phyloP scores from a whole-genome alignment of 2,329 filamentous ascomycete genomes.

The Aspergillus sp. region DNA sequence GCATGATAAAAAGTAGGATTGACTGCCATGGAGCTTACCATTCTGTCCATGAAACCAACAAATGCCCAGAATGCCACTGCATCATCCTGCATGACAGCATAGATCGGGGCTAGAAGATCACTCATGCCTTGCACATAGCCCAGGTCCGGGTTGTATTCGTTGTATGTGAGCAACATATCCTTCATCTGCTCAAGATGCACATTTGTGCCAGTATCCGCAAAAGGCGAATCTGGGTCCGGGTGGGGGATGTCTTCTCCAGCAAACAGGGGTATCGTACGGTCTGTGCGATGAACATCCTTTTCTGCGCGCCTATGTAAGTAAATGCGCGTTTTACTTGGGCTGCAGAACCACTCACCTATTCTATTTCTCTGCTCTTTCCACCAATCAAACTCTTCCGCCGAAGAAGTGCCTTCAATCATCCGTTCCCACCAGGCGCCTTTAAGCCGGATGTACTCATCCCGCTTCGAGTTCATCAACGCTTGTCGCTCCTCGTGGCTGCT shows the following conservation, averaged over 20 bases:
- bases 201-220: conserved; percentile 89
- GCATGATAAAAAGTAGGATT: not conserved
- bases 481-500: conserved; percentile 83
- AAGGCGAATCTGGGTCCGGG: conserved; percentile 92
- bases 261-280: conserved; percentile 92
- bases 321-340: not conserved
- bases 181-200: conserved; percentile 99
- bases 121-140: conserved; percentile 99
- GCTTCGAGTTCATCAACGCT: conserved; percentile 76
- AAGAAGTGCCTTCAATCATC: conserved; percentile 77
- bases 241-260: conserved; percentile 95
- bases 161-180: conserved; percentile 97
- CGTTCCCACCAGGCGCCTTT: conserved; percentile 97
- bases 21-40: conserved; percentile 55
- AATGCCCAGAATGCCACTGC: conserved; percentile 97
- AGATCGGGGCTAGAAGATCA: conserved; percentile 90
- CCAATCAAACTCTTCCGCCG: conserved; percentile 84
- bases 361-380: conserved; percentile 92
- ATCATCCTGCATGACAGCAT: conserved; percentile 96
- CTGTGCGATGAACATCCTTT: conserved; percentile 97
- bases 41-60: conserved; percentile 92
- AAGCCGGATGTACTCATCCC: conserved; percentile 90
- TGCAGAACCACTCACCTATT: conserved; percentile 68
- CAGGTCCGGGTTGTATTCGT: conserved; percentile 93
- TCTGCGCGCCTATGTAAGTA: conserved; percentile 58